Percentiles rank a stretch among this genome's conserved stretches.
phyloP scores from a whole-genome alignment of 2,329 filamentous ascomycete species.

The Kalmusia sp. region DNA sequence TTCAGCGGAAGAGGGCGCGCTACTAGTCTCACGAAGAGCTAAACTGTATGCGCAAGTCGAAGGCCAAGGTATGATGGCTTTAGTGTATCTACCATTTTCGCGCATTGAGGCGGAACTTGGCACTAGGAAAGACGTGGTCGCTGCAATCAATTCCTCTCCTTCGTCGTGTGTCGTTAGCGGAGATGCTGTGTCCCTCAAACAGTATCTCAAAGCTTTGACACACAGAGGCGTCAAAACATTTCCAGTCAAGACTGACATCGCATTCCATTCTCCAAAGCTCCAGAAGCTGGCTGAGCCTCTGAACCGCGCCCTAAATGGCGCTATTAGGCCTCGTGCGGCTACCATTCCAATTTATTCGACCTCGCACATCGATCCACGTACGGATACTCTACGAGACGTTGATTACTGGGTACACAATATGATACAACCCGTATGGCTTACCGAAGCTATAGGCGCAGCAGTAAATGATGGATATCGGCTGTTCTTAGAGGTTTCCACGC shows the following conservation, averaged over 20 bases:
- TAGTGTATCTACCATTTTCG: constrained; percentile 41
- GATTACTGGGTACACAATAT: constrained; percentile 53
- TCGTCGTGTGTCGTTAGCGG: constrained; percentile 47
- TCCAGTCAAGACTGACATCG: constrained; percentile 50
- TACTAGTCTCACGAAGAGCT: constrained; percentile 46
- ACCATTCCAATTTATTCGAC: constrained; percentile 47
- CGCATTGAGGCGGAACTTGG: constrained; percentile 31
- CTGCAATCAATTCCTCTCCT: constrained; percentile 47
- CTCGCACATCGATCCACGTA: constrained; percentile 33
- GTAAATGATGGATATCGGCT: constrained; percentile 47
- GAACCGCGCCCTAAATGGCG: constrained; percentile 13
- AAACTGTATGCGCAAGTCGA: constrained; percentile 39
- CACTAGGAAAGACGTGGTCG: constrained; percentile 31
- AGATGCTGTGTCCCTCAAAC: constrained; percentile 26
- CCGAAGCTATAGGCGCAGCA: constrained; percentile 43
- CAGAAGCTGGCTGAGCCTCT: constrained; percentile 39
- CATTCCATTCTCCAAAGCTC: constrained; percentile 52
- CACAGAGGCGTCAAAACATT: constrained; percentile 37
- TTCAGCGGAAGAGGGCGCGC: constrained; percentile 42
- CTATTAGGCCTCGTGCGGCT: constrained; percentile 21
- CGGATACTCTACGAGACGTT: constrained; percentile 28
- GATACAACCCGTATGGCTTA: constrained; percentile 47
- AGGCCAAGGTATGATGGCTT: constrained; percentile 39
- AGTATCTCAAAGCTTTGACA: constrained; percentile 23
- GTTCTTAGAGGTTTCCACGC: constrained; percentile 53